Conservation (phyloP, 352 stramenopile species). For the Phytophthora litchii region DNA sequence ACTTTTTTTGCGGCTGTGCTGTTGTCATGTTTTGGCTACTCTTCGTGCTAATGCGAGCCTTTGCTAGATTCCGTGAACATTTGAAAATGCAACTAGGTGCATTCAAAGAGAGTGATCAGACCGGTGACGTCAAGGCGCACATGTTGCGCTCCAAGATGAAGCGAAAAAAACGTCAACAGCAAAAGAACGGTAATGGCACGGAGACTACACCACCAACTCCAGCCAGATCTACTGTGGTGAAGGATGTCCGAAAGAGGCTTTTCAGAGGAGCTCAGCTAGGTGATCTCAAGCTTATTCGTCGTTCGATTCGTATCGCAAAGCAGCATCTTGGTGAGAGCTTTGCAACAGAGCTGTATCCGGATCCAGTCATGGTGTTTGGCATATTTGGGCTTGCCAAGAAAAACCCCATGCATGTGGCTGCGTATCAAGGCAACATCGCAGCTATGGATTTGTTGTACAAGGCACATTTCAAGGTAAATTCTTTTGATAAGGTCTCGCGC, state of each 20-base stretch:
- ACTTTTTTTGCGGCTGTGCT: conserved; percentile 51
- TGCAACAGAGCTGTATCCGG: conserved; percentile 66
- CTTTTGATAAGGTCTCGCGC: conserved; percentile 83
- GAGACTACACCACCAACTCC: conserved; percentile 10
- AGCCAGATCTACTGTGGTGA: conserved; percentile 42
- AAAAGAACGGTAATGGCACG: conserved; percentile 26
- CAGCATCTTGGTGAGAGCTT: conserved; percentile 59
- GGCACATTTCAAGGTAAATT: conserved; percentile 66
- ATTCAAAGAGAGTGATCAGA: conserved; percentile 85
- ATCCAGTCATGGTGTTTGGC: conserved; percentile 66
- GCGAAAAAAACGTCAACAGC: conserved; percentile 46
- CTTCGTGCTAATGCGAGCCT: conserved; percentile 71
- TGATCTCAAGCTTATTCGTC: conserved; percentile 63
- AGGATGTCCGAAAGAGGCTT: conserved; percentile 70
- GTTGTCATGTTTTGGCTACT: conserved; percentile 65
- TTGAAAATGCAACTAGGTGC: conserved; percentile 86
- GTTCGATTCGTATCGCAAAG: conserved; percentile 61
- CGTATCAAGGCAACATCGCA: conserved; percentile 79
- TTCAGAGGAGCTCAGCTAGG: conserved; percentile 77
- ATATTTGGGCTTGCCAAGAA: conserved; percentile 84
- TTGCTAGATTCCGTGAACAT: conserved; percentile 81
- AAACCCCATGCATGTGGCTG: conserved; percentile 85
- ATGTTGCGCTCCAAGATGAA: conserved; percentile 64
- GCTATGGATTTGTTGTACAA: conserved; percentile 70
- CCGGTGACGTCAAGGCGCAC: conserved; percentile 75